Conservation (phyloP, 352 stramenopile species). For the Pythium chondricola region DNA sequence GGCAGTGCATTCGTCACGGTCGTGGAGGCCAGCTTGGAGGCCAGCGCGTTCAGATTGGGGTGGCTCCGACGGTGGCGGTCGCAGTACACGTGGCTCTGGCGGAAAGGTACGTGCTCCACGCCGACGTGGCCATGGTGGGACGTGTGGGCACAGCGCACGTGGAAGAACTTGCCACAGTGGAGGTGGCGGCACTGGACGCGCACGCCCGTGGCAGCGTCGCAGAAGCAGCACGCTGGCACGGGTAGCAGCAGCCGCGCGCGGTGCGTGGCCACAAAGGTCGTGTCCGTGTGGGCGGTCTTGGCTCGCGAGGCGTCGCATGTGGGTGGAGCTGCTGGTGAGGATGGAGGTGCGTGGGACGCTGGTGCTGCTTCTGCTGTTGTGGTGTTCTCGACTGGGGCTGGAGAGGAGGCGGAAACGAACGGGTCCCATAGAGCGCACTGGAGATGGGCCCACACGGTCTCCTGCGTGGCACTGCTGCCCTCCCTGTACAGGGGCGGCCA, state of each 20-base stretch:
- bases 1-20: slow-evolving; percentile 29
- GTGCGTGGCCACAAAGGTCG: background rate
- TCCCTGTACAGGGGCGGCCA: slow-evolving; percentile 5
- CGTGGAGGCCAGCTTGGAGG: slow-evolving; percentile 49
- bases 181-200: slow-evolving; percentile 55
- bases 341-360: background rate
- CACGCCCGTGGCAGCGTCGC: slow-evolving; percentile 24
- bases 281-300: background rate
- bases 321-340: no score
- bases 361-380: background rate
- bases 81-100: slow-evolving; percentile 60
- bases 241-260: slow-evolving; percentile 8
- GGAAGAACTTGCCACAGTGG: slow-evolving; percentile 53
- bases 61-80: slow-evolving; percentile 41
- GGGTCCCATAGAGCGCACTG: slow-evolving; percentile 14
- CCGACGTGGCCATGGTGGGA: slow-evolving; percentile 1
- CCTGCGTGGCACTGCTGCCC: background rate
- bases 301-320: no score
- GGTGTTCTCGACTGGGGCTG: background rate
- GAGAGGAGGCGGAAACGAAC: background rate
- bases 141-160: slow-evolving; percentile 40
- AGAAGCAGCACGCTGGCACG: slow-evolving; percentile 46
- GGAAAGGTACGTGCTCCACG: slow-evolving; percentile 13
- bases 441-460: slow-evolving; percentile 5
- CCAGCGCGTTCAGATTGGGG: slow-evolving; percentile 33